A percentile compares a stretch with the other conserved stretches of the same genome.
These are phyloP conservation scores for Barbatosphaeria neglecta DNA, from an alignment of 495 filamentous ascomycete species.

Conservation along the genomic window DNA sequence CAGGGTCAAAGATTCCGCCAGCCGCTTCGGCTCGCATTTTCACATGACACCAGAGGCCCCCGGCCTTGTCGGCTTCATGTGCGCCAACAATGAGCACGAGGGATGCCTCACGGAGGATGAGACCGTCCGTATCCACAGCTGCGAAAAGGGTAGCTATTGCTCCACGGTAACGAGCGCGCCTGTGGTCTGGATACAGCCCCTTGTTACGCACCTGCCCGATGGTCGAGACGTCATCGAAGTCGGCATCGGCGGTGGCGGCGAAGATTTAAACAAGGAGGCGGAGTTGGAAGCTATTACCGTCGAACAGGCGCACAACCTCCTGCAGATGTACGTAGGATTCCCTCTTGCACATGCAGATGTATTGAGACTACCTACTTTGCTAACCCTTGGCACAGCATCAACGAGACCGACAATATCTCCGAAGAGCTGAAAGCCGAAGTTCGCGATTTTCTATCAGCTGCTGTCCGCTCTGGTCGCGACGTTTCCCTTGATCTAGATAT, in stretches of 20 bases:
- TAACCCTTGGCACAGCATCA: conserved; percentile 6
- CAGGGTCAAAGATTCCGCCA: conserved; percentile 15
- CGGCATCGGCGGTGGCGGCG: conserved; percentile 69
- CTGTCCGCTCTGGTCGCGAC: conserved; percentile 15
- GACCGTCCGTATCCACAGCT: conserved; percentile 71
- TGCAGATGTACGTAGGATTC: conserved; percentile 25
- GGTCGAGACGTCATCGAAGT: conserved; percentile 57
- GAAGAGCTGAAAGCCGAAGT: conserved; percentile 14
- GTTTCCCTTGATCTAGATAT: conserved; percentile 20
- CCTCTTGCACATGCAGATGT: no score
- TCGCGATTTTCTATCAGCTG: conserved; percentile 11
- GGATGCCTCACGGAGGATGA: conserved; percentile 61
- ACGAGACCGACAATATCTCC: conserved; percentile 6
- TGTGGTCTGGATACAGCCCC: conserved; percentile 67
- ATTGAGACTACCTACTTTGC: not conserved
- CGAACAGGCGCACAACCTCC: conserved; percentile 28
- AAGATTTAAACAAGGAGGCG: conserved; percentile 54
- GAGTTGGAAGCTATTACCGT: conserved; percentile 48
- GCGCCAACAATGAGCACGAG: conserved; percentile 55
- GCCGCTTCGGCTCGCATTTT: conserved; percentile 19
- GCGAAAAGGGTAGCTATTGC: conserved; percentile 64
- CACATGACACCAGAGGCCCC: conserved; percentile 46
- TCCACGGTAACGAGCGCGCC: conserved; percentile 37
- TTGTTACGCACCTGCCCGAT: conserved; percentile 45
- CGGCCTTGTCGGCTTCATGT: conserved; percentile 61